These are phyloP conservation scores for Piper betle DNA, from an alignment of 164 flowering plant species.

Conservation along the genomic window DNA sequence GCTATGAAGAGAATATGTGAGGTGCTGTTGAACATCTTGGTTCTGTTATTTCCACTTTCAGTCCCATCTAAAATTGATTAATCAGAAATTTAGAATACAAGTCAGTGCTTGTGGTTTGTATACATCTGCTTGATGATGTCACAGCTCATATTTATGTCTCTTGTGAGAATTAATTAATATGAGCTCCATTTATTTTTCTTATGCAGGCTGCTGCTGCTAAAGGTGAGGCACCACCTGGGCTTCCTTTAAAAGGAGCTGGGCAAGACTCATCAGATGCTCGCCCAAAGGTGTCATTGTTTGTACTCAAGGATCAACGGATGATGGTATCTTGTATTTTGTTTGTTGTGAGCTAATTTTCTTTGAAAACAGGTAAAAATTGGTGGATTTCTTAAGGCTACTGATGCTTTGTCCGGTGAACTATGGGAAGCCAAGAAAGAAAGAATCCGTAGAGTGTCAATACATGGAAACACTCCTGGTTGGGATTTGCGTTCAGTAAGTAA, in stretches of 20 bases:
- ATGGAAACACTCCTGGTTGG: conserved; percentile 91
- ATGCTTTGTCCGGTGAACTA: conserved; percentile 93
- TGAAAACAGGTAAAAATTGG: conserved; percentile 51
- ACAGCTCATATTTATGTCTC: no score
- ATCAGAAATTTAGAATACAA: no score
- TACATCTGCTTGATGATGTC: no score
- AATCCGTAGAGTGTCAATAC: conserved; percentile 56
- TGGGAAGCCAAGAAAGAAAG: conserved; percentile 89
- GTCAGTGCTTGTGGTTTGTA: no score
- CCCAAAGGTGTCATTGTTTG: conserved; percentile 34
- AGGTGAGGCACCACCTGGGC: conserved; percentile 98
- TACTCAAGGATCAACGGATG: not conserved
- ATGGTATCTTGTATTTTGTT: not conserved
- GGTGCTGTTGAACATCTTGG: not conserved
- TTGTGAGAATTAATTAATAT: not conserved
- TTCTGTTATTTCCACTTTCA: not conserved
- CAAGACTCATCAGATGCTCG: conserved; percentile 83
- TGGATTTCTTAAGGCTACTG: conserved; percentile 59
- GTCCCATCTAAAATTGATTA: not conserved
- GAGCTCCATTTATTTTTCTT: not conserved
- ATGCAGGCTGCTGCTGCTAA: conserved; percentile 91
- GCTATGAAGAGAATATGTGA: not conserved
- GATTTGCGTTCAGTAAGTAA: conserved; percentile 92
- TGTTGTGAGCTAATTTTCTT: not conserved
- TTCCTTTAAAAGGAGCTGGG: conserved; percentile 91